phyloP scores from a whole-genome alignment of 495 filamentous ascomycete genomes.

The Xeromyces bisporus region DNA sequence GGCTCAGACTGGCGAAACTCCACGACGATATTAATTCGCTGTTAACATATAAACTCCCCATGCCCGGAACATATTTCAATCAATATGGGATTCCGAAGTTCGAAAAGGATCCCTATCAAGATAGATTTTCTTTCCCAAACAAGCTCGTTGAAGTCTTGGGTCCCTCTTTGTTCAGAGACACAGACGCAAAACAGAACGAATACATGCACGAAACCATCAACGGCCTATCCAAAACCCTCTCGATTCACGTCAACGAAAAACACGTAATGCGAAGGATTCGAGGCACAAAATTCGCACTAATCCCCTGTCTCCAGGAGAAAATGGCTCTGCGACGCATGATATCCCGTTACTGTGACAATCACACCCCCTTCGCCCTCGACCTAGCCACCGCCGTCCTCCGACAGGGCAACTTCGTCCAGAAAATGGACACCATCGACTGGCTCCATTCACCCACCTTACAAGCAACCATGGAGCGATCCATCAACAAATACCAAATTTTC shows the following conservation, averaged over 20 bases:
- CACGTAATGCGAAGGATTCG: too few relatives aligned
- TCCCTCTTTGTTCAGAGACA: too few relatives aligned
- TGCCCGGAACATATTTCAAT: conserved; percentile 45
- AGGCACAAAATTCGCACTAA: too few relatives aligned
- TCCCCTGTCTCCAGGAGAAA: conserved; percentile 12
- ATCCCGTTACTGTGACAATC: conserved; percentile 67
- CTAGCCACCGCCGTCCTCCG: conserved; percentile 63
- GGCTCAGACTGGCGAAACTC: conserved; percentile 37
- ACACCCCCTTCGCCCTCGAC: conserved; percentile 51
- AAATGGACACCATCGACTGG: conserved; percentile 69
- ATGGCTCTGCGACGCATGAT: conserved; percentile 54
- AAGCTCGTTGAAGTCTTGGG: conserved; percentile 32
- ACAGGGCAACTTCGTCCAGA: conserved; percentile 60
- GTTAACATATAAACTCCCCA: conserved; percentile 24
- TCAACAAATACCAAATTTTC: conserved; percentile 56
- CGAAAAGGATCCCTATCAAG: too few relatives aligned
- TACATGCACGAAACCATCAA: too few relatives aligned
- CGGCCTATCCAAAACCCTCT: too few relatives aligned
- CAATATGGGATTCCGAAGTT: conserved; percentile 20
- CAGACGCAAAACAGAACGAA: too few relatives aligned
- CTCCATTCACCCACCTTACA: conserved; percentile 47
- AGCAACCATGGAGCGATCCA: conserved; percentile 46
- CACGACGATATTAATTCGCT: conserved; percentile 32
- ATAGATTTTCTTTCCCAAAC: conserved; percentile 51
- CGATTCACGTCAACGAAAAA: too few relatives aligned